Conservation (phyloP, 257 asterid species). For the Solanum boliviense region DNA sequence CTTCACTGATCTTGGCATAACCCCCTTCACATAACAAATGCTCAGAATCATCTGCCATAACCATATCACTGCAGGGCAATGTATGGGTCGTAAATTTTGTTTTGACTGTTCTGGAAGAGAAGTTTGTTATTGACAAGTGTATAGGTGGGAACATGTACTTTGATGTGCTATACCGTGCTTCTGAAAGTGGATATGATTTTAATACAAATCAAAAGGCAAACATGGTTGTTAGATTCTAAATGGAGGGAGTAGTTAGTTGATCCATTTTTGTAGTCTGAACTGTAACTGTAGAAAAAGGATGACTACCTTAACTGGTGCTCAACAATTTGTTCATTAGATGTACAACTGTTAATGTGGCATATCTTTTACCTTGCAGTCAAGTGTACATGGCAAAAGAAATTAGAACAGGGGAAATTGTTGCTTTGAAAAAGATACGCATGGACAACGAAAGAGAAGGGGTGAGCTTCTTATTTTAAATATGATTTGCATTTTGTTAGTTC, state of each 20-base stretch:
- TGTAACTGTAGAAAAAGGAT: not conserved
- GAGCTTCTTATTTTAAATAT: constrained; percentile 11
- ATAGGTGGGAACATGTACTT: not conserved
- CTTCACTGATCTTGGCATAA: not conserved
- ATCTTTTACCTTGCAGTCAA: constrained; percentile 41
- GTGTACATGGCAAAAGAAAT: constrained; percentile 88
- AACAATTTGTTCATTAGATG: not conserved
- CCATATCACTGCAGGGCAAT: not conserved
- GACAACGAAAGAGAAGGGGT: constrained; percentile 98
- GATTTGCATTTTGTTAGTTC: not conserved
- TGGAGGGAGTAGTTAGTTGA: not conserved
- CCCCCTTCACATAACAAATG: not conserved
- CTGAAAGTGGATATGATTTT: not conserved
- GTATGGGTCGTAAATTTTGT: not conserved
- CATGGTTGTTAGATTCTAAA: not conserved
- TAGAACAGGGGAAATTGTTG: constrained; percentile 81
- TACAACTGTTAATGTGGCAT: not conserved
- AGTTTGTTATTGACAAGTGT: not conserved
- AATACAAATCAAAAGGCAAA: not conserved
- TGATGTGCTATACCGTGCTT: not conserved
- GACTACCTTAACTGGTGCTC: not conserved
- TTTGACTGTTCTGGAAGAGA: not conserved
- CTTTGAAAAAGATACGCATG: constrained; percentile 94
- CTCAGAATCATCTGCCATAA: not conserved
- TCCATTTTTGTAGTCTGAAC: not conserved